Conservation (phyloP, 345 rosid genomes). For the Triadica sebifera region DNA sequence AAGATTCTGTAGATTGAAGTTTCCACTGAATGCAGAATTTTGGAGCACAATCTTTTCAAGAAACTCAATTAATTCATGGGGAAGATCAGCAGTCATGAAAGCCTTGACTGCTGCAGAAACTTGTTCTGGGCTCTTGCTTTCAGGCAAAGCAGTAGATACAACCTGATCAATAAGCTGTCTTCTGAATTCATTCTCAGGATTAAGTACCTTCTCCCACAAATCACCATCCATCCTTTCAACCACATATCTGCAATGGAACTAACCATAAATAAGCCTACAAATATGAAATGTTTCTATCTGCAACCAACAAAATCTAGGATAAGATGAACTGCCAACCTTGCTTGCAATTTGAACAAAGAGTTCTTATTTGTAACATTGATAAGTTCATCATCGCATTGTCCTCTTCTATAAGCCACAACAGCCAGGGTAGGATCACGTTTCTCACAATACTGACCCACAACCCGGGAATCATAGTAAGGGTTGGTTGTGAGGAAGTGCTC, state of each 20-base stretch:
- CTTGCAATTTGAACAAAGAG: conserved; percentile 94
- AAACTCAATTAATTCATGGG: conserved; percentile 78
- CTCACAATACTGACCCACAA: conserved; percentile 99
- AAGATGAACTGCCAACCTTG: conserved; percentile 58
- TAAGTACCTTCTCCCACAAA: conserved; percentile 98
- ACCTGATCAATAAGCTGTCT: conserved; percentile 97
- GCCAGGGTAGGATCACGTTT: conserved; percentile 99
- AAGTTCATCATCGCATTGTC: conserved; percentile 97
- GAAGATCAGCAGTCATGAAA: conserved; percentile 80
- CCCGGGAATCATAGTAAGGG: conserved; percentile 97
- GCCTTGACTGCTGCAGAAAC: conserved; percentile 86
- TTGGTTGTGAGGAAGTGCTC: conserved; percentile 98
- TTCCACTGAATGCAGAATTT: conserved; percentile 98
- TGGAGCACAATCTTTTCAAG: conserved; percentile 96
- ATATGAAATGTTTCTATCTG: conserved; percentile 15
- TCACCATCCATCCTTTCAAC: conserved; percentile 98
- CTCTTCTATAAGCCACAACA: conserved; percentile 95
- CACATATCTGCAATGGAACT: conserved; percentile 62
- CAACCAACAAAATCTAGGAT: background rate
- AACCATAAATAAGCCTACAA: conserved; percentile 24
- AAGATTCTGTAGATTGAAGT: conserved; percentile 90
- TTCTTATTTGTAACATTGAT: conserved; percentile 94
- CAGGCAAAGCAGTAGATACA: conserved; percentile 91
- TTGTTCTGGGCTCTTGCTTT: conserved; percentile 89
- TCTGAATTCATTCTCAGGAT: conserved; percentile 75